Base-by-base conservation (phyloP, 345 rosid species). In the Anacardium occidentale region DNA sequence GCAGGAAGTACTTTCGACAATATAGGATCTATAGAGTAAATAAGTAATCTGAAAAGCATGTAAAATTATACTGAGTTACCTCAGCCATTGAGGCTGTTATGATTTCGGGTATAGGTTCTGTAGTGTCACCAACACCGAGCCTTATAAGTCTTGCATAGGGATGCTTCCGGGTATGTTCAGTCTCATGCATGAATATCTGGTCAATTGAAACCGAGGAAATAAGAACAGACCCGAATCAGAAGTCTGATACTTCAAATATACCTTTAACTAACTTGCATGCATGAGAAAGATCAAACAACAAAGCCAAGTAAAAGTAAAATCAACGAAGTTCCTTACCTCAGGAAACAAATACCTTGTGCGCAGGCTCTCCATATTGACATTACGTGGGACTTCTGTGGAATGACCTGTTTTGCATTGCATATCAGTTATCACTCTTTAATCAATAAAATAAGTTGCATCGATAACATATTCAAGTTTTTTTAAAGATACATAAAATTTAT, bases 71-170 rank as follows among this genome's bases (percentile, higher is more conserved):
- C 18, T 12, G 18, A 44, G 10, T 64, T 54, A 85, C 89, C 83
- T 83, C 68, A 54, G 83, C 80, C 89, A 85, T 85, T 18, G 85
- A 79, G 3, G 82, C 58, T 12, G 86, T 63, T 61, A 85, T 76
- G 47, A 76, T 61, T 12, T 65, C 77, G 3, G 89, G 89, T 24
- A 85, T 75, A 54, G 89, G 86, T 66, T 83, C 63, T 2, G 86
- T 83, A 18, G 86, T 85, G 57, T 85, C 89, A 42, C 89, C 86
- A 7, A 83, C 74, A 5, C 89, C 89, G 10, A 85, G 82, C 44
- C 80, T 80, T 67, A 85, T 81, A 79, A 85, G 53, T 63, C 32
- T 65, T 52, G 83, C 89, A 63, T 77, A 24, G 24, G 86, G 83
- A 57, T 75, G 21, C 75, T 73, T 79, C 69, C 24, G 59, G 32